Conservation (phyloP, 2,329 filamentous ascomycete genomes). For the Dothidotthia symphoricarpi region DNA sequence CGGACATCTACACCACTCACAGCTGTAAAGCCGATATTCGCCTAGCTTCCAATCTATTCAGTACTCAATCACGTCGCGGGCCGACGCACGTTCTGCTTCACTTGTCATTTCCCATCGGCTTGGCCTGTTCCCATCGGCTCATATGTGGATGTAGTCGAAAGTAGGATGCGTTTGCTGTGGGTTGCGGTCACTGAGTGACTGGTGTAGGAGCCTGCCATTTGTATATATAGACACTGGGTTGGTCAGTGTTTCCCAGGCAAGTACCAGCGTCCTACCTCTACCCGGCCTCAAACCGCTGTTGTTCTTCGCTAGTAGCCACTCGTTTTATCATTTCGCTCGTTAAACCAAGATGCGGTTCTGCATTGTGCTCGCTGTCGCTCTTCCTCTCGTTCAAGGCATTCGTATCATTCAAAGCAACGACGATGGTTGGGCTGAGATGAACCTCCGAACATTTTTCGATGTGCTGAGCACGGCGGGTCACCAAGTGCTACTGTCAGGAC, state of each 20-base stretch:
- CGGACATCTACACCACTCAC: constrained; percentile 26
- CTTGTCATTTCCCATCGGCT: constrained; percentile 2
- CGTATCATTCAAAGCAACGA: constrained; percentile 63
- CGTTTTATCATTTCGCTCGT: constrained; percentile 36
- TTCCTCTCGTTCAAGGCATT: constrained; percentile 29
- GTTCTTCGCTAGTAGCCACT: constrained; percentile 2
- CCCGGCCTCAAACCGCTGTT: no score
- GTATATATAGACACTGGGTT: no score
- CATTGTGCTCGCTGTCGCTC: constrained; percentile 24
- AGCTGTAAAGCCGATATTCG: constrained; percentile 17
- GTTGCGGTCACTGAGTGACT: no score
- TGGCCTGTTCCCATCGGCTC: no score
- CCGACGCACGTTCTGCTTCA: constrained; percentile 19
- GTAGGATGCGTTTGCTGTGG: no score
- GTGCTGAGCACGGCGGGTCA: constrained; percentile 57
- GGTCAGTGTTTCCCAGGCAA: background rate
- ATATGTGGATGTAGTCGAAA: no score
- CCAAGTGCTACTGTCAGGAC: constrained; percentile 62
- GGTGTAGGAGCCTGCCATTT: no score
- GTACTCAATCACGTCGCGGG: constrained; percentile 26
- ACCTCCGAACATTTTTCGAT: constrained; percentile 61
- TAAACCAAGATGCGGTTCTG: constrained; percentile 26
- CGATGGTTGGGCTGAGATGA: constrained; percentile 71
- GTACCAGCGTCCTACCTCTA: no score
- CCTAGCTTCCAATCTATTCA: constrained; percentile 23